These are phyloP conservation scores for Sungouiella blattae DNA, from an alignment of 805 yeast species.

Conservation along the genomic window DNA sequence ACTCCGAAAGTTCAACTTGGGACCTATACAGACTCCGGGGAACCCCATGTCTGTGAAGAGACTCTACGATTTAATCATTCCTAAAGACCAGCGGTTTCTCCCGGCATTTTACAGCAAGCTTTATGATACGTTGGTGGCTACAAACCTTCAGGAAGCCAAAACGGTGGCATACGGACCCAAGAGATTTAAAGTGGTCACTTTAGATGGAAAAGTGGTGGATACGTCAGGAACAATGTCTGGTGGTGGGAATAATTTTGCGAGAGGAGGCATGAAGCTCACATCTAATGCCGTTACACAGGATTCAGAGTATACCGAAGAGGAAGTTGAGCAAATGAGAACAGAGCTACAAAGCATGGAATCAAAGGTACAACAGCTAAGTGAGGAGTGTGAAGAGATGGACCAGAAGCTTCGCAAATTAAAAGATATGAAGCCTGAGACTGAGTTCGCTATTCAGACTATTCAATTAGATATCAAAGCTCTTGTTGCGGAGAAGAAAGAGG, in stretches of 20 bases:
- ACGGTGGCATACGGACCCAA: slow-evolving; percentile 78
- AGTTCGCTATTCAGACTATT: slow-evolving; percentile 54
- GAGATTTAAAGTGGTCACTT: slow-evolving; percentile 85
- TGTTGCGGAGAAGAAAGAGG: slow-evolving; percentile 48
- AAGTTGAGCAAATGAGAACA: slow-evolving; percentile 49
- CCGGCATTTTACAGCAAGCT: slow-evolving; percentile 89
- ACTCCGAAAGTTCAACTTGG: slow-evolving; percentile 58
- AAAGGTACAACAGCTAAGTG: slow-evolving; percentile 46
- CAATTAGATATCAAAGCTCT: slow-evolving; percentile 64
- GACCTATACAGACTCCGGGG: slow-evolving; percentile 64
- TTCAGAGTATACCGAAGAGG: slow-evolving; percentile 49
- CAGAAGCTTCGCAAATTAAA: slow-evolving; percentile 53
- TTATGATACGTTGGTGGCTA: slow-evolving; percentile 84
- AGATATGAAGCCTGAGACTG: slow-evolving; percentile 69
- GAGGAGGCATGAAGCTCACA: slow-evolving; percentile 72
- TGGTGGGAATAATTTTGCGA: slow-evolving; percentile 72
- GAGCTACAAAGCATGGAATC: slow-evolving; percentile 54
- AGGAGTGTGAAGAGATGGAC: slow-evolving; percentile 57
- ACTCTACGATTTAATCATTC: slow-evolving; percentile 75
- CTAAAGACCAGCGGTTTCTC: slow-evolving; percentile 62
- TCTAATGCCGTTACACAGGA: slow-evolving; percentile 29
- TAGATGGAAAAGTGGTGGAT: slow-evolving; percentile 89
- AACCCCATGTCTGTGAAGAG: slow-evolving; percentile 64
- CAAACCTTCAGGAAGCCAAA: slow-evolving; percentile 74
- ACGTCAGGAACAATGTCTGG: slow-evolving; percentile 96